Evolutionary conservation across 208 protist species (phyloP), one percentile per base, ranked within the genome.

Genomic region (Lotmaria passim): DNA sequence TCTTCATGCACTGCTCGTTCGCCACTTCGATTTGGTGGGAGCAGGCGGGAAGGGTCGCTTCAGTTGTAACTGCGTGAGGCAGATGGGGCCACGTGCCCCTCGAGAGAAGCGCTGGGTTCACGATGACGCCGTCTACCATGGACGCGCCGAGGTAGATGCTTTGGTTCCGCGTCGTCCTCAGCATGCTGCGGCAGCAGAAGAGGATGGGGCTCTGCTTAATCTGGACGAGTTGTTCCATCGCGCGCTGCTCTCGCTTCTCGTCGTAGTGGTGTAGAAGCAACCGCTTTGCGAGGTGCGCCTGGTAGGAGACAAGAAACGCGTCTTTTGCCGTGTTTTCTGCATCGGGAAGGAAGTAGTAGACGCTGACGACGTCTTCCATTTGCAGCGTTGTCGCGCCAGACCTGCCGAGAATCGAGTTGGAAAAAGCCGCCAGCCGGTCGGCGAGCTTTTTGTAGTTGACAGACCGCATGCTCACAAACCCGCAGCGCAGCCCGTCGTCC

Each of bases 291-390:
- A 88, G 67, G n/a, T 78, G 52, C 14, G 23, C 59, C 33, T 78
- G 83, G 48, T 85, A 81, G 0, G 68, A 44, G 1, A 60, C 30
- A 0, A 84, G 74, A 63, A 88, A 81, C 0, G 48, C 52, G 28
- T 88, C 83, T 50, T 82, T 84, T 23, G 73, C 75, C 7, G 69
- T 43, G 36, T 62, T 60, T 24, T 73, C 74, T 0, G 51, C 44
- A 43, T 87, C 82, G 10, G 82, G 82, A 11, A 87, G 52, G 47
- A 87, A 87, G 50, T 76, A 83, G 52, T 80, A 84, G 17, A 87
- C 68, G 31, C 78, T 75, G 21, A 87, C 53, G 38, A 79, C 62
- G 51, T 83, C 77, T 36, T 81, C 82, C 24, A 83, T 78, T n/a
- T 39, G 23, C n/a, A 77, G 58, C n/a, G 58, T 69, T n/a, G 64